Evolutionary conservation across 108 stramenopile genomes (phyloP).

Genomic region (Cyclotella distinguenda): DNA sequence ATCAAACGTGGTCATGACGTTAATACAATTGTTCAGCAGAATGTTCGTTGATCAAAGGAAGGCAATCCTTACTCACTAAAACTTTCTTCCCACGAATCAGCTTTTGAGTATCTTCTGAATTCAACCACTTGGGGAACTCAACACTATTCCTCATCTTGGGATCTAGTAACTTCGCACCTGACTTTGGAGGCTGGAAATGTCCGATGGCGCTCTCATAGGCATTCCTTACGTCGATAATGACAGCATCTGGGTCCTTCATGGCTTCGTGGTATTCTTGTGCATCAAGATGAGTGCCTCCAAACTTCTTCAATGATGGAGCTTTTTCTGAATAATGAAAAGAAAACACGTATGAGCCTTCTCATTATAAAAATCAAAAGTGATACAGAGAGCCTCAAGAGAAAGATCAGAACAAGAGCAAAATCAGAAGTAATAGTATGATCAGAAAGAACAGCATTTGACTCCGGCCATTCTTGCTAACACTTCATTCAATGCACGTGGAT

Average conservation of each 20-base stretch:
- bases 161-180: slow-evolving; percentile 67
- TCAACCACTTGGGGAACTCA: slow-evolving; percentile 81
- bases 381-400: neutral
- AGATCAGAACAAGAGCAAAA: slow-evolving; percentile 27
- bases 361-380: neutral
- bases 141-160: slow-evolving; percentile 72
- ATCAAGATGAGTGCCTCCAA: slow-evolving; percentile 67
- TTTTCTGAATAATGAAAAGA: slow-evolving; percentile 25
- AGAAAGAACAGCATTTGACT: slow-evolving; percentile 60
- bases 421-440: slow-evolving; percentile 40
- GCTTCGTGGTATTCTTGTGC: slow-evolving; percentile 76
- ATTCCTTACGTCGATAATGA: slow-evolving; percentile 85
- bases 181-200: slow-evolving; percentile 57
- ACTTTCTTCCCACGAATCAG: slow-evolving; percentile 74
- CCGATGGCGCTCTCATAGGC: slow-evolving; percentile 77
- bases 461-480: slow-evolving; percentile 46
- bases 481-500: slow-evolving; percentile 26
- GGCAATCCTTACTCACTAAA: slow-evolving; percentile 3
- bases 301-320: slow-evolving; percentile 57
- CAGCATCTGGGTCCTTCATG: slow-evolving; percentile 65
- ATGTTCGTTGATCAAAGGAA: too few relatives aligned
- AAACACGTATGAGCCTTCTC: neutral
- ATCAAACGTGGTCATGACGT: too few relatives aligned
- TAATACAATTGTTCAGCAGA: too few relatives aligned
- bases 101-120: slow-evolving; percentile 57